Evolutionary conservation across 225 moss, liverwort and hornwort genomes (phyloP).

Genomic region (Physcomitrellopsis africana): DNA sequence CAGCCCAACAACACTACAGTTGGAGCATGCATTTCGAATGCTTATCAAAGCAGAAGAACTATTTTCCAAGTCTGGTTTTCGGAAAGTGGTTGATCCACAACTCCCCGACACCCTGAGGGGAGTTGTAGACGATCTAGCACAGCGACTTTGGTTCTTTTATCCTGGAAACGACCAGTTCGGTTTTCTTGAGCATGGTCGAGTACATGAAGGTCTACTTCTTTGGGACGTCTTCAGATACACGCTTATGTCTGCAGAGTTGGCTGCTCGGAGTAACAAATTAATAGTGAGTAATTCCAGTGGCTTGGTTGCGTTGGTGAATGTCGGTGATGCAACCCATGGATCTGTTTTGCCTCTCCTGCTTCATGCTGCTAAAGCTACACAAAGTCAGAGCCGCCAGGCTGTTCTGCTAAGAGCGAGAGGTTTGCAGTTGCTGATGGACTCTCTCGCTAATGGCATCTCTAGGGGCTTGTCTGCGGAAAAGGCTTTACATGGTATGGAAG

Average conservation of each 20-base stretch:
- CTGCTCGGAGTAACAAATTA: conserved; percentile 68
- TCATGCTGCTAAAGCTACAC: conserved; percentile 81
- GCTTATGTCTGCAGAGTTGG: conserved; percentile 90
- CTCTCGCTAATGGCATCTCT: conserved; percentile 77
- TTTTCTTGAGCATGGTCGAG: conserved; percentile 67
- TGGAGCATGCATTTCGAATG: conserved; percentile 75
- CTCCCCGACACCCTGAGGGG: conserved; percentile 84
- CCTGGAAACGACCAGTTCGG: conserved; percentile 69
- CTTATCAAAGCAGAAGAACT: conserved; percentile 82
- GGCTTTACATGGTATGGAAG: conserved; percentile 67
- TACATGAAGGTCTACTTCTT: conserved; percentile 82
- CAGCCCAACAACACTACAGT: conserved; percentile 45
- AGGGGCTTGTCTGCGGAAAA: conserved; percentile 77
- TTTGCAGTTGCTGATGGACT: conserved; percentile 89
- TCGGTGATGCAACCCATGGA: conserved; percentile 80
- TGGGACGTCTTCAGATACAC: conserved; percentile 97
- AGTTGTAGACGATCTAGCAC: conserved; percentile 78
- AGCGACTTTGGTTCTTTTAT: conserved; percentile 76
- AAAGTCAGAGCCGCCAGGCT: conserved; percentile 85
- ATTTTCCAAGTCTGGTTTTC: conserved; percentile 73
- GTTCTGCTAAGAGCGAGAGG: conserved; percentile 90
- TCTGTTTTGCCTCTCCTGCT: conserved; percentile 87
- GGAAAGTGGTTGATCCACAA: conserved; percentile 75
- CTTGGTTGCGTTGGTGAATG: conserved; percentile 76
- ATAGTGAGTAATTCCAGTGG: conserved; percentile 58